These are phyloP conservation scores for Brassica hybrid DNA, from an alignment of 441 rosid genomes.

Conservation along the genomic window DNA sequence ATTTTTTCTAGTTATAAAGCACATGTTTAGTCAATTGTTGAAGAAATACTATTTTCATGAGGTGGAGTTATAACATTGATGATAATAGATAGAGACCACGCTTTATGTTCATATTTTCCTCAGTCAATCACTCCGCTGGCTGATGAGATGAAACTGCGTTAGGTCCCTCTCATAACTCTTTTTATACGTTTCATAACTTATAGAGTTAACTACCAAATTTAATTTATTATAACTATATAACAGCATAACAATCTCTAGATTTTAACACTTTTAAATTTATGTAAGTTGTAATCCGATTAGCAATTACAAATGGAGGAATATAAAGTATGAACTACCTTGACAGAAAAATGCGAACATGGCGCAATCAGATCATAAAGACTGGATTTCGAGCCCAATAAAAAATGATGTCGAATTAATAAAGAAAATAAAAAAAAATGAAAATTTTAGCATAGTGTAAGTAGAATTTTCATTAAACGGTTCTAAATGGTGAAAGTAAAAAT, in stretches of 20 bases:
- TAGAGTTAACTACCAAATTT: not conserved
- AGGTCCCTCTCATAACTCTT: conserved; percentile 22
- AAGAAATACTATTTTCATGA: conserved; percentile 10
- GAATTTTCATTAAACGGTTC: too few relatives aligned
- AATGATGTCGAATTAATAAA: too few relatives aligned
- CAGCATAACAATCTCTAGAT: not conserved
- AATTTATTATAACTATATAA: not conserved
- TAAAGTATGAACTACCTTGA: conserved; percentile 20
- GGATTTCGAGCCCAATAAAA: too few relatives aligned
- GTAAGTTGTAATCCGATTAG: not conserved
- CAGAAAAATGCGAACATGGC: not conserved
- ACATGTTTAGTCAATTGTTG: not conserved
- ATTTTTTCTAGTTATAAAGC: not conserved
- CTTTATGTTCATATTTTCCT: conserved; percentile 23
- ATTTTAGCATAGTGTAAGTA: too few relatives aligned
- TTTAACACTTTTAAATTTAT: not conserved
- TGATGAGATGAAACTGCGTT: conserved; percentile 36
- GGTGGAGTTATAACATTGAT: conserved; percentile 38
- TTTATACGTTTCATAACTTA: conserved; percentile 14
- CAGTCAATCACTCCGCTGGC: conserved; percentile 34
- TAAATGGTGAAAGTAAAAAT: too few relatives aligned
- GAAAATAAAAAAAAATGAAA: too few relatives aligned
- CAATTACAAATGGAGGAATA: conserved; percentile 8
- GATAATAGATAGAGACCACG: conserved; percentile 27
- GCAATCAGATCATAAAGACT: too few relatives aligned